Evolutionary conservation across 78 protist species (phyloP).

Genomic region (Bigelowiella natans): DNA sequence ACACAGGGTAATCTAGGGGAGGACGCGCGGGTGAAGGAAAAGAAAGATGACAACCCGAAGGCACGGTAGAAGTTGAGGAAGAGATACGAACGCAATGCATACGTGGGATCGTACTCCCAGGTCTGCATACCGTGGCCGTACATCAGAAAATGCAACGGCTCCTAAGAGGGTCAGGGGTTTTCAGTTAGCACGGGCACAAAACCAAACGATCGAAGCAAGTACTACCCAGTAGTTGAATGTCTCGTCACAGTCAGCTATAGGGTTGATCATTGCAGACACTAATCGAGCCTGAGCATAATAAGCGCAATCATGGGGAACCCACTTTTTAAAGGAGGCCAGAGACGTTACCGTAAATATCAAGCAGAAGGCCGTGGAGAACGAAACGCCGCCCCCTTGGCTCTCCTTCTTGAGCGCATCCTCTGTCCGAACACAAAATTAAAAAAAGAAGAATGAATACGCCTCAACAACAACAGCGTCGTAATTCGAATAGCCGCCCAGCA

Average conservation of each 20-base stretch:
- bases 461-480: no score
- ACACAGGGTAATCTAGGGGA: no score
- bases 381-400: no score
- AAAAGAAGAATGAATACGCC: no score
- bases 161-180: conserved; percentile 16
- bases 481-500: no score
- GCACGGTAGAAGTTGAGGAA: conserved; percentile 34
- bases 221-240: conserved; percentile 73
- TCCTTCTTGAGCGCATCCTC: no score
- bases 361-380: neutral
- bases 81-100: conserved; percentile 66
- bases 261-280: neutral
- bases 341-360: neutral
- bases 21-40: no score
- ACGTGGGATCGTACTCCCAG: conserved; percentile 75
- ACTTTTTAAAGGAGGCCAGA: neutral
- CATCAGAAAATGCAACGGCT: conserved; percentile 68
- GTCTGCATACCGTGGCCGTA: conserved; percentile 72
- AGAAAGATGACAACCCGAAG: no score
- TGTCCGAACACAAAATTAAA: no score
- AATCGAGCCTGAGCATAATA: neutral
- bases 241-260: conserved; percentile 80
- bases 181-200: neutral
- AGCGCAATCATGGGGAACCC: neutral
- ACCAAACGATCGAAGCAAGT: neutral